Conservation (phyloP, 106 monocot species). For the Platanthera zijinensis region DNA sequence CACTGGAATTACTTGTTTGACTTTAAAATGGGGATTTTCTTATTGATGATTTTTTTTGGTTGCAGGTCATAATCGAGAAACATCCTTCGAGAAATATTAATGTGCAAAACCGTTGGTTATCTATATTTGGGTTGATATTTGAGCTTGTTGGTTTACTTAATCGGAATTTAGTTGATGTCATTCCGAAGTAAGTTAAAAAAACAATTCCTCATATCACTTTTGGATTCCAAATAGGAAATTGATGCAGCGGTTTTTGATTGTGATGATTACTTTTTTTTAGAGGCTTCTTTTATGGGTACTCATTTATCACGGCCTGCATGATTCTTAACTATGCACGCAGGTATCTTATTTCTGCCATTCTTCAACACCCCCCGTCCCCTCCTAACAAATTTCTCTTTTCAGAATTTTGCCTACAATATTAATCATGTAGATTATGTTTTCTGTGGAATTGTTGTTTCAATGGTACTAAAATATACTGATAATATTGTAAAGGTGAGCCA, state of each 20-base stretch:
- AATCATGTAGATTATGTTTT: constrained; percentile 1
- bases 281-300: constrained; percentile 97
- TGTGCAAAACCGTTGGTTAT: constrained; percentile 98
- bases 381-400: not conserved
- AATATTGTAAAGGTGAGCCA: constrained; percentile 91
- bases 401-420: not conserved
- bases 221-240: no score
- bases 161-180: constrained; percentile 86
- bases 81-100: constrained; percentile 95
- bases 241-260: no score
- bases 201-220: no score
- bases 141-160: constrained; percentile 74
- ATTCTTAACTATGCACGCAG: constrained; percentile 95
- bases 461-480: constrained; percentile 96
- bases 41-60: not conserved
- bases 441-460: constrained; percentile 97
- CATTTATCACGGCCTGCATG: constrained; percentile 84
- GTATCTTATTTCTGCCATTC: constrained; percentile 17
- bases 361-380: not conserved
- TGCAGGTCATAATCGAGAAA: constrained; percentile 91
- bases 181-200: constrained; percentile 57
- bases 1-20: no score
- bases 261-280: constrained; percentile 11
- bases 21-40: not conserved
- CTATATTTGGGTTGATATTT: constrained; percentile 87